Evolutionary conservation across 371 early-diverging fungal genomes (phyloP).

Genomic region (Mortierella sp.): DNA sequence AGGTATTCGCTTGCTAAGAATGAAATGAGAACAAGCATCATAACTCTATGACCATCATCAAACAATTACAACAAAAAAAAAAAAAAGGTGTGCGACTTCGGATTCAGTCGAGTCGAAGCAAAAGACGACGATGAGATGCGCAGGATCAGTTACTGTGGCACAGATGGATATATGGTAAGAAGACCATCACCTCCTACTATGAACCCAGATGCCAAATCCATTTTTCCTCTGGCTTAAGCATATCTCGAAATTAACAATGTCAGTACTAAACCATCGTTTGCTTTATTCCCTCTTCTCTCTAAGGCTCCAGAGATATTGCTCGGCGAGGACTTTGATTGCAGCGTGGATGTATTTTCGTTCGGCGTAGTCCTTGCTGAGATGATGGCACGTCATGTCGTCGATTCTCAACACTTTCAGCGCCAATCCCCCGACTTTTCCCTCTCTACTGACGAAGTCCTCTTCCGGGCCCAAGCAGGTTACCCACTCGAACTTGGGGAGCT

Average conservation of each 20-base stretch:
- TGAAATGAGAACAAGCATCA: neutral
- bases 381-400: slow-evolving; percentile 58
- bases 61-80: neutral
- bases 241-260: no score
- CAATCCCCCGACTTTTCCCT: slow-evolving; percentile 57
- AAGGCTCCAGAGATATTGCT: slow-evolving; percentile 73
- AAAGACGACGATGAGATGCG: slow-evolving; percentile 59
- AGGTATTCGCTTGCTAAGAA: neutral
- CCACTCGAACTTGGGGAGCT: slow-evolving; percentile 44
- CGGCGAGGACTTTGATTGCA: slow-evolving; percentile 62
- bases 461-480: slow-evolving; percentile 45
- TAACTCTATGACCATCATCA: no score
- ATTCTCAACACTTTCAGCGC: slow-evolving; percentile 44
- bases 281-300: neutral
- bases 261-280: no score
- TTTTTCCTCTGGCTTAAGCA: no score
- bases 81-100: slow-evolving; percentile 69
- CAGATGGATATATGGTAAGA: slow-evolving; percentile 58
- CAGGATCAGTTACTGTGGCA: slow-evolving; percentile 69
- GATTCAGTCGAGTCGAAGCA: slow-evolving; percentile 60
- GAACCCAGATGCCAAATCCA: no score
- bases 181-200: no score
- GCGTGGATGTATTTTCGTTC: slow-evolving; percentile 68
- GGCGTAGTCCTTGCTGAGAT: slow-evolving; percentile 67
- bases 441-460: slow-evolving; percentile 52